A percentile compares a stretch with the other conserved stretches of the same genome.
These are phyloP conservation scores for Xylaria acuta DNA, from an alignment of 495 filamentous ascomycete genomes.

Conservation along the genomic window DNA sequence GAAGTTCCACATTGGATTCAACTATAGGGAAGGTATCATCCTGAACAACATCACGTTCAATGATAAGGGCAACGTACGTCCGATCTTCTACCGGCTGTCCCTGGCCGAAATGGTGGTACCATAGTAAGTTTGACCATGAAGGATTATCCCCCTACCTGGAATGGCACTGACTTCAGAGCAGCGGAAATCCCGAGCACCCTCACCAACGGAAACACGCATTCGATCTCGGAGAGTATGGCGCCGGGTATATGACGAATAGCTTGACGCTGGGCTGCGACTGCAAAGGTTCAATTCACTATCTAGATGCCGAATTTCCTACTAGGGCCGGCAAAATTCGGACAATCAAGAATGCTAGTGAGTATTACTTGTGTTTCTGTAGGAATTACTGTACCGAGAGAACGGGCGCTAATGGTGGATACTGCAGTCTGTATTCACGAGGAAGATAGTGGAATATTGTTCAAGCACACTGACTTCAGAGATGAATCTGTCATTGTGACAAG, in stretches of 20 bases:
- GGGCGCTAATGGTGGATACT: background rate
- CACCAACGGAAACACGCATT: constrained; percentile 96
- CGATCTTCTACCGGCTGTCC: constrained; percentile 89
- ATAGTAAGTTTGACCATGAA: constrained; percentile 62
- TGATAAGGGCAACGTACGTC: constrained; percentile 80
- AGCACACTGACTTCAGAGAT: constrained; percentile 95
- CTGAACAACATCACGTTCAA: constrained; percentile 91
- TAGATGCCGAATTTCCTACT: constrained; percentile 83
- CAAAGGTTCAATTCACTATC: constrained; percentile 93
- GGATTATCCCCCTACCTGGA: too few relatives aligned
- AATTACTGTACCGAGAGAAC: background rate
- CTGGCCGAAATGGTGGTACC: constrained; percentile 97
- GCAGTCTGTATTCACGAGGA: constrained; percentile 94
- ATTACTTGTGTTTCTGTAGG: too few relatives aligned
- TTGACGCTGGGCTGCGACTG: constrained; percentile 91
- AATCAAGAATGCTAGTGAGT: constrained; percentile 77
- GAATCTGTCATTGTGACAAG: constrained; percentile 86
- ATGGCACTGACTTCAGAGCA: constrained; percentile 20
- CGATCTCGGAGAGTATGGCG: constrained; percentile 92
- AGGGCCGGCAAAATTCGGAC: constrained; percentile 75
- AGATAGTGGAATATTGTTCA: constrained; percentile 91
- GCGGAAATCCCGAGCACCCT: constrained; percentile 87
- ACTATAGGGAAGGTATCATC: constrained; percentile 93
- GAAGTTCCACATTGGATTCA: constrained; percentile 94
- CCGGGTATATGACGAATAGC: constrained; percentile 95